Base-by-base conservation (phyloP, 306 rosid genomes). In the Canavalia gladiata region DNA sequence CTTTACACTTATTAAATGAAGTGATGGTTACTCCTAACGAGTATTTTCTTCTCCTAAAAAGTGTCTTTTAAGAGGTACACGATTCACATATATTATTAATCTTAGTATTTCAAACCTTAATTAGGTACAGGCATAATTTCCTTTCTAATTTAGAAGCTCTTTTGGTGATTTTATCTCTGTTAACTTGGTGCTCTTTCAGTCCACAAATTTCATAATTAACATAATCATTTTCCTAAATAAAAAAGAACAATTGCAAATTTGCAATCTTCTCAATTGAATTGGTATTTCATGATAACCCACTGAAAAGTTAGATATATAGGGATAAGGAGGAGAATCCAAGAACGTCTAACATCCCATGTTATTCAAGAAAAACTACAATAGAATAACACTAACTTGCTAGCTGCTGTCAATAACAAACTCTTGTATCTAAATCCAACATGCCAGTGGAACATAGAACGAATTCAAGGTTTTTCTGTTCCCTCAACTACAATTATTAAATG, bases 311-410 rank as follows among this genome's bases (percentile, higher is more conserved):
- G 58, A 18, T 18, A 18, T 18, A 69, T 30, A 46, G 43, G n/a
- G 51, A 52, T 25, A 54, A 72, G 64, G 65, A 12, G 47, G 37
- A 72, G 65, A 72, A 51, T 52, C 50, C 77, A 72, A 52, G 35
- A 42, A 11, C 13, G 11, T 39, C 0, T 35, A 18, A 54, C 49
- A 35, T 54, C 25, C 62, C 76, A 71, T 71, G 62, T 71, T 71
- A 50, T 49, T 35, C 11, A 8, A 18, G 7, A 7, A 39, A 37
- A 71, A 47, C 37, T 68, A 68, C 37, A 68, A 46, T 5, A 46
- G 42, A 34, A 68, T 46, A 46, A 12, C 5, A 47, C 60, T 33
- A 69, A 47, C 25, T 43, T 6, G 39, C 35, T 67, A 67, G 33
- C 54, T 28, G 8, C 39, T 31, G 34, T 47, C n/a, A 41, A 12